A percentile compares a stretch with the other conserved stretches of the same genome.
Conservation (phyloP, 768 basidiomycete species). For the Serendipita sp. region DNA sequence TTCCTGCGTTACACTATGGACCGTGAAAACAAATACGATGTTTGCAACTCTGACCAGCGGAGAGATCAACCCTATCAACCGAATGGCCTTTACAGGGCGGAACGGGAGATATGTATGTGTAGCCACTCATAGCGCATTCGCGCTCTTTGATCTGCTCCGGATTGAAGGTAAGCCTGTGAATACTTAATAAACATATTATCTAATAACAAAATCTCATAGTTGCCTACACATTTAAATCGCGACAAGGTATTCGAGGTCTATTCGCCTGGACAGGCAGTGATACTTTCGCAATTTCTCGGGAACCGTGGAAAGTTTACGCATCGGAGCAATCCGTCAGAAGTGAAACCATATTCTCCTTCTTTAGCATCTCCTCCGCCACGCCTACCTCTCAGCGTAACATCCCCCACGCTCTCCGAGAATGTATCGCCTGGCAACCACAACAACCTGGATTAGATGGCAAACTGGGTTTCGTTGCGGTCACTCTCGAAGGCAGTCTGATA, state of each 20-base stretch:
- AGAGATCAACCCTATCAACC: constrained; percentile 29
- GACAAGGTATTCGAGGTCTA: neutral
- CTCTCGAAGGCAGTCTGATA: constrained; percentile 44
- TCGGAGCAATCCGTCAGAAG: constrained; percentile 14
- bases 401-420: constrained; percentile 46
- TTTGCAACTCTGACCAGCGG: constrained; percentile 43
- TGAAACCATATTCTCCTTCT: constrained; percentile 31
- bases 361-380: constrained; percentile 28
- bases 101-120: constrained; percentile 56
- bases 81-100: constrained; percentile 47
- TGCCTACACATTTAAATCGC: constrained; percentile 7
- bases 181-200: neutral
- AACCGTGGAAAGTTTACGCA: constrained; percentile 4
- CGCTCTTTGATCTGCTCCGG: constrained; percentile 57
- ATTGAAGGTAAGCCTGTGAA: constrained; percentile 35
- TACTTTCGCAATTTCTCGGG: neutral
- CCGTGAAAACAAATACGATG: constrained; percentile 43
- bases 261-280: neutral
- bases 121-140: constrained; percentile 29
- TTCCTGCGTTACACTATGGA: constrained; percentile 54
- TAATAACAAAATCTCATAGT: neutral
- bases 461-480: constrained; percentile 55
- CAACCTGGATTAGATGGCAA: constrained; percentile 18
- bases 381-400: constrained; percentile 30
- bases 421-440: constrained; percentile 22